Evolutionary conservation across 2,329 filamentous ascomycete genomes (phyloP), one percentile per base, ranked within the genome.

Genomic region (Cladosporium sp.): DNA sequence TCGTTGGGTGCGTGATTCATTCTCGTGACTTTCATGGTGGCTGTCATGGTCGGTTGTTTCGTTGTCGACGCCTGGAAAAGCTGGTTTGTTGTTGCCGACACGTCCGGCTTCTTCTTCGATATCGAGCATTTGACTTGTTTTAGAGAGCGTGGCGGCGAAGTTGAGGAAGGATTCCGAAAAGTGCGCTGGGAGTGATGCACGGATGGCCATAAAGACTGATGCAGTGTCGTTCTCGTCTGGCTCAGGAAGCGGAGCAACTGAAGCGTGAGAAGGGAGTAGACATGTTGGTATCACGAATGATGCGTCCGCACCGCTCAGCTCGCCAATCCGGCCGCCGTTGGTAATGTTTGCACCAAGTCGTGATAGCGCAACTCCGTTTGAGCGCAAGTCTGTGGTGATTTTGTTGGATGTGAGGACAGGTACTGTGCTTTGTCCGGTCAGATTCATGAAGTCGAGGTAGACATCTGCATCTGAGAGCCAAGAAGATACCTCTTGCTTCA

Each of bases 401-500:
- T 78, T 72, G 59, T 73, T 77, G 15, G 61, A 63, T 1, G 74
- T 71, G 52, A 72, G 71, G 43, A 79, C 62, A 1, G 78, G 76
- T 0, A 80, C 75, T 32, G 73, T 70, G 0, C 71, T 74, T 3
- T 71, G 61, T 18, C 71, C 73, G 4, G 66, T 64, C 20, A 80
- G 70, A 13, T 71, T 65, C n/a, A 62, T 67, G 0, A 79, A 58
- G 42, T 77, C 67, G 4, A 79, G 61, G n/a, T 71, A 73, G 56
- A 80, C 79, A 51, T 78, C 79, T 12, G 77, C 76, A 41, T 77
- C 72, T 1, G 73, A 64, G 12, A 79, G 70, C 75, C 76, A 80
- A 5, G 67, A 60, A 1, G 72, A 73, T 43, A 80, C 70, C 13
- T 72, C 68, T 3, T 64, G 62, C 59, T 77, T 71, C 0, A 80